Evolutionary conservation across 257 asterid genomes (phyloP).

Genomic region (Coffea canephora): DNA sequence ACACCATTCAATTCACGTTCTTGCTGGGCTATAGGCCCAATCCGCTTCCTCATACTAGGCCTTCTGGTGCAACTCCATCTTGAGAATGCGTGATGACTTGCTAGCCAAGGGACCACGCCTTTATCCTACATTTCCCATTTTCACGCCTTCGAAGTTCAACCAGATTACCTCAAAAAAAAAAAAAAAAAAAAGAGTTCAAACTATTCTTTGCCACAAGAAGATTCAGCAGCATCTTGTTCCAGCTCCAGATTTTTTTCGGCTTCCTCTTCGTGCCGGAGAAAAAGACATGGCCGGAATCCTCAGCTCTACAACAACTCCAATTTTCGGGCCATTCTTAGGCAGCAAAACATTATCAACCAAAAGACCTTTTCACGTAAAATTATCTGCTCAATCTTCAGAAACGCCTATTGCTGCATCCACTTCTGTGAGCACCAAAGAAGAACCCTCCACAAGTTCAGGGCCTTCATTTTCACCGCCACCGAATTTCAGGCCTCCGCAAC

Average conservation of each 20-base stretch:
- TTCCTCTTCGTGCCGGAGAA: constrained; percentile 13
- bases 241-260: neutral
- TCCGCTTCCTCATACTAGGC: neutral
- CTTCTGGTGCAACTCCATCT: neutral
- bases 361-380: constrained; percentile 26
- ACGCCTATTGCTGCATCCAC: constrained; percentile 33
- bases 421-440: constrained; percentile 26
- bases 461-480: constrained; percentile 65
- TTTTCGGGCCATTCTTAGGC: constrained; percentile 40
- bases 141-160: neutral
- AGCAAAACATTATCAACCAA: constrained; percentile 24
- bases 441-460: constrained; percentile 16
- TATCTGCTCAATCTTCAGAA: constrained; percentile 59
- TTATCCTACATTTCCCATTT: neutral
- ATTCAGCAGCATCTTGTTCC: neutral
- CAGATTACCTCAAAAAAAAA: neutral
- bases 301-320: constrained; percentile 45
- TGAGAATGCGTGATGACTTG: neutral
- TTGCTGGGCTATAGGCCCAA: neutral
- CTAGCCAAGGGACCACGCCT: neutral
- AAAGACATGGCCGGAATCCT: constrained; percentile 59
- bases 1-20: neutral
- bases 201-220: neutral
- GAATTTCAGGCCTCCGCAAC: constrained; percentile 76
- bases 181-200: too few species aligned